Base-by-base conservation (phyloP, 2,329 filamentous ascomycete genomes). In the Trichoderma koningiopsis region DNA sequence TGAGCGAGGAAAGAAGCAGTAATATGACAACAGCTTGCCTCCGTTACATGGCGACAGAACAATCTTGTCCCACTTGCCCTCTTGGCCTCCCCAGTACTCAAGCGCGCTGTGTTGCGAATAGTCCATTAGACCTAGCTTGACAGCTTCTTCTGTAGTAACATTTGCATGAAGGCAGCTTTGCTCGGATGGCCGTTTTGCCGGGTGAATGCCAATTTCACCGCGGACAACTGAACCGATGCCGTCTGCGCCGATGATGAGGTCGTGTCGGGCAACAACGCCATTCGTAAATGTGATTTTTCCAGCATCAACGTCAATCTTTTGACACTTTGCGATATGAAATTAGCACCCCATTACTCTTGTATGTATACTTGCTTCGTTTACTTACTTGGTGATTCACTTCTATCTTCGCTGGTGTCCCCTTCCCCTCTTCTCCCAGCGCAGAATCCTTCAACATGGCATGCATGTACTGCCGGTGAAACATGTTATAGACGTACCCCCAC, bases 391-490 rank as follows among this genome's bases (percentile, higher is more conserved):
- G 84, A 70, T 91, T 89, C 0, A 90, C 84, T 1, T 83, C 67
- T 2, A 91, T 75, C 71, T 79, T 83, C 0, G 82, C 87, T 0
- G 88, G 87, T 1, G 70, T 77, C 0, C 89, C 89, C 52, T 83
- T 79, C 0, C 88, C 88, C 56, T 82, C 76, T 49, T 83, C 81
- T 8, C 84, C 82, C 70, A 87, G 68, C 0, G 89, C 89, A 61
- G 82, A 81, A 24, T 90, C 87, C 80, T 85, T 89, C 29, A 91
- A 77, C 88, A 91, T 91, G 7, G 81, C 75, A 73, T 91, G 89
- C 89, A 91, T 91, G 71, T 91, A 84, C 74, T 90, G 87, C 0
- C 89, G 82, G 74, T 91, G 89, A 72, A 91, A 91, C 87, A 90
- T 90, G 77, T 91, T 88, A 76, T 91, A 90, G 0, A 86, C 82